Base-by-base conservation (phyloP, 805 yeast genomes). In the Metschnikowia kofuensis region DNA sequence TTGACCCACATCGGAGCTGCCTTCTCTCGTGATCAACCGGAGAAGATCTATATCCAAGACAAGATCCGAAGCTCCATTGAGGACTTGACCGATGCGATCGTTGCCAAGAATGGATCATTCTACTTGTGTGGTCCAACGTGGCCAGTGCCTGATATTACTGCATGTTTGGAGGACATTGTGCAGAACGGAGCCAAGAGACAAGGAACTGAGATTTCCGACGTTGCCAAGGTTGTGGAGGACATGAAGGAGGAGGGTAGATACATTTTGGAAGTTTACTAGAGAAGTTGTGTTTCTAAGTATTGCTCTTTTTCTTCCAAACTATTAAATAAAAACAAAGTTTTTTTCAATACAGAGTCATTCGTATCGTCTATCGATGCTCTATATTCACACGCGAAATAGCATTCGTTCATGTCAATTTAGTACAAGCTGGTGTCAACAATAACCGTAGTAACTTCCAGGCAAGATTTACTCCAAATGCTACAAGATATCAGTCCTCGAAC, bases 91-190 rank as follows among this genome's bases (percentile, higher is more conserved):
- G 87, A 82, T 38, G 91, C 96, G 44, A 82, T 92, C 68, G 85
- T 84, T 39, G 72, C 75, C 54, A 78, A 90, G 71, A 74, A 84
- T 49, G 98, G 98, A 49, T 84, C 90, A 27, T 92, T 92, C 80
- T 92, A 92, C 74, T 78, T 92, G 66, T 92, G 98, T 82, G 98
- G 98, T 54, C 98, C 98, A 38, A 92, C 97, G 2, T 92, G 98
- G 98, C 98, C 98, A 32, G 97, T 92, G 63, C 97, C 98, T 10
- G 97, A 91, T 67, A 87, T 92, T 60, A 87, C 96, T 45, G 86
- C 85, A 39, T 96, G 96, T 60, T 75, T 92, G 58, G 86, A 86
- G 62, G 96, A 89, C 55, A 86, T 92, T 58, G 77, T 90, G 44
- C 68, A 69, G 26, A 78, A 79, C 40, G 96, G 88, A 55, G 96